phyloP scores from a whole-genome alignment of 768 basidiomycete species.

The Trametes elegans region DNA sequence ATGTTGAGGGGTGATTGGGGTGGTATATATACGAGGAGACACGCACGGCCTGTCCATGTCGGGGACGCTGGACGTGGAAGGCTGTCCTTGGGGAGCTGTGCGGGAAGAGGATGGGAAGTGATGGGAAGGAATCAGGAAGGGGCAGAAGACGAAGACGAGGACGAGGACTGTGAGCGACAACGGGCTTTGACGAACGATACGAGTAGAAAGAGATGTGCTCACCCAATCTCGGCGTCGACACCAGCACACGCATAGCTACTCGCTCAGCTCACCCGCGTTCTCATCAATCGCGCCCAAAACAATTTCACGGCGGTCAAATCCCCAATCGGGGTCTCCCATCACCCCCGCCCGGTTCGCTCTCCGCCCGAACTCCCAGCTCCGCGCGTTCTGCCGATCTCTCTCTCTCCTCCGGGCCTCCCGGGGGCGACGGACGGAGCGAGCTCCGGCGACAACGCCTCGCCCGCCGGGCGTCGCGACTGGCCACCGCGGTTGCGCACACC shows the following conservation, averaged over 20 bases:
- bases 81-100: conserved; percentile 27
- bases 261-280: background rate
- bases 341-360: conserved; percentile 1
- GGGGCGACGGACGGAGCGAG: no score
- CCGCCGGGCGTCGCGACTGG: background rate
- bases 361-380: conserved; percentile 10
- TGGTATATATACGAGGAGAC: conserved; percentile 21
- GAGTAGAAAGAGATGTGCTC: conserved; percentile 10
- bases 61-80: conserved; percentile 17
- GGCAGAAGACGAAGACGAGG: conserved; percentile 12
- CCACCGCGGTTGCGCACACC: background rate
- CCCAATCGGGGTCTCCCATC: conserved; percentile 4
- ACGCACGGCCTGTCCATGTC: conserved; percentile 25
- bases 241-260: conserved; percentile 17
- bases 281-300: conserved; percentile 10
- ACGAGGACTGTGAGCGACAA: background rate
- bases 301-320: conserved; percentile 11
- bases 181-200: background rate
- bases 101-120: conserved; percentile 27
- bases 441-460: background rate
- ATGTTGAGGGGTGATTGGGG: conserved; percentile 18
- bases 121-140: conserved; percentile 23
- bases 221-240: conserved; percentile 12
- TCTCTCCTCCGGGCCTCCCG: background rate
- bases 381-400: conserved; percentile 8